phyloP scores from a whole-genome alignment of 345 rosid genomes.

The Euphorbia peplus region DNA sequence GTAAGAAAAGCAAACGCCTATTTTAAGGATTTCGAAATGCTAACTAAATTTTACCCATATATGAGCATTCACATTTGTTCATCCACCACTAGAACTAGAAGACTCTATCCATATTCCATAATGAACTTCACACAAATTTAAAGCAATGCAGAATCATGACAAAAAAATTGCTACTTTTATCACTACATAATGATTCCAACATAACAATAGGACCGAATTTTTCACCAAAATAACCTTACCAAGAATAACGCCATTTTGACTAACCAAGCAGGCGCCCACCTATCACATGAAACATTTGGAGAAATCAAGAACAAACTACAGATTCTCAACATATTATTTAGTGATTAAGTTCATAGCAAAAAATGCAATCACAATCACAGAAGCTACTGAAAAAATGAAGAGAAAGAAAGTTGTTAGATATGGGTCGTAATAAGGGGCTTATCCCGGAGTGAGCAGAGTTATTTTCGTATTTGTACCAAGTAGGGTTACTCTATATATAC shows the following conservation, averaged over 20 bases:
- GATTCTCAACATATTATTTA: not conserved
- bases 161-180: too few species aligned
- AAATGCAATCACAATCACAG: not conserved
- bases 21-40: not conserved
- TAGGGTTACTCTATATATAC: too few species aligned
- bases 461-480: too few species aligned
- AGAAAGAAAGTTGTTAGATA: too few species aligned
- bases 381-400: not conserved
- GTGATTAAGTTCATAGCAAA: not conserved
- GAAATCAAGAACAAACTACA: not conserved
- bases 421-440: too few species aligned
- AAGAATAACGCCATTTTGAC: slow-evolving; percentile 79
- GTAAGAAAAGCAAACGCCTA: not conserved
- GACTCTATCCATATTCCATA: not conserved
- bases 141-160: too few species aligned
- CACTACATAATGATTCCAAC: not conserved
- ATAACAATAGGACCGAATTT: not conserved
- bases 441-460: too few species aligned
- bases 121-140: not conserved
- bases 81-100: too few species aligned
- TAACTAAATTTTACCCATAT: not conserved
- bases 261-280: slow-evolving; percentile 98
- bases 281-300: slow-evolving; percentile 17
- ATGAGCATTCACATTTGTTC: not conserved
- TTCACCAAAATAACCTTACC: slow-evolving; percentile 44